A percentile compares a stretch with the other conserved stretches of the same genome.
Evolutionary conservation across 108 stramenopile genomes (phyloP).

Genomic region (Schizochytrium sp.): DNA sequence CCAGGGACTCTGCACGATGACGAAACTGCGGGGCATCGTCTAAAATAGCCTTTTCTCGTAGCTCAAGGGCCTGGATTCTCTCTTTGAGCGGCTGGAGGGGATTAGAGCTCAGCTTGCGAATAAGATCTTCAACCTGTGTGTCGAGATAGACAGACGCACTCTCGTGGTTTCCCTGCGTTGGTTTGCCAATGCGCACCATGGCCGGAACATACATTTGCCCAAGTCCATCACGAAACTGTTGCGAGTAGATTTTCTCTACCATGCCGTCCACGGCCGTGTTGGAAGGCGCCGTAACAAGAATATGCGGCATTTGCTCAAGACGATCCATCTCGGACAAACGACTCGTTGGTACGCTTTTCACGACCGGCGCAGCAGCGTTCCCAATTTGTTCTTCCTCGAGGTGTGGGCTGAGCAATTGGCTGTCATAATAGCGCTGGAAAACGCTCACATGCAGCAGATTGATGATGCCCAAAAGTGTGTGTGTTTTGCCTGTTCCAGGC

Average conservation of each 20-base stretch:
- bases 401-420: conserved; percentile 19
- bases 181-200: conserved; percentile 73
- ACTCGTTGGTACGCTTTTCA: no score
- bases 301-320: conserved; percentile 22
- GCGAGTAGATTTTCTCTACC: conserved; percentile 76
- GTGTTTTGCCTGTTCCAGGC: conserved; percentile 79
- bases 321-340: background rate
- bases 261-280: conserved; percentile 98
- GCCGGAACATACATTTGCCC: conserved; percentile 78
- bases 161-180: conserved; percentile 44
- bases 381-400: background rate
- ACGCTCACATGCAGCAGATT: conserved; percentile 72
- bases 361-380: background rate
- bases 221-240: conserved; percentile 82
- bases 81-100: background rate
- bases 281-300: conserved; percentile 85
- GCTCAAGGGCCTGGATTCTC: background rate
- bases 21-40: background rate
- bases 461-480: conserved; percentile 77
- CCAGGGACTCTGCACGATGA: background rate
- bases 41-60: background rate
- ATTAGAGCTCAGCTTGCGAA: background rate
- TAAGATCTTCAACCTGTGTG: background rate
- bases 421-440: conserved; percentile 40
- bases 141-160: background rate